Evolutionary conservation across 2,329 filamentous ascomycete genomes (phyloP).

Genomic region (Colletotrichum somersetense): DNA sequence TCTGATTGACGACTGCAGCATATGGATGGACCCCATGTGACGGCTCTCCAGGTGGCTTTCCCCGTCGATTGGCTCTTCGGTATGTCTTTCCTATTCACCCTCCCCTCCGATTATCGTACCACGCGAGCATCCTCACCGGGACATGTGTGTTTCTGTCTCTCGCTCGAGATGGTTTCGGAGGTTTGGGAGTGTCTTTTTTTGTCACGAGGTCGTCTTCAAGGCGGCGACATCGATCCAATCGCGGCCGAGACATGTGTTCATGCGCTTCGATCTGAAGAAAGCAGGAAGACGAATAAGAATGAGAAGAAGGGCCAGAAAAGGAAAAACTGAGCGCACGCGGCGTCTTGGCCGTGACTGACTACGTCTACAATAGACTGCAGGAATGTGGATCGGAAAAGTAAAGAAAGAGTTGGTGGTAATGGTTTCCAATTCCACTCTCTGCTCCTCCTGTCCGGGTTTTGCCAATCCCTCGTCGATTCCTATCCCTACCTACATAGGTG

Average conservation of each 20-base stretch:
- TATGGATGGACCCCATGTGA: constrained; percentile 24
- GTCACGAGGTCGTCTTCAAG: neutral
- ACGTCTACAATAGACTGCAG: neutral
- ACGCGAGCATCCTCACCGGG: neutral
- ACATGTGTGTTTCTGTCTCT: neutral
- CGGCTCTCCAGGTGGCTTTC: neutral
- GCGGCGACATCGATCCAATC: neutral
- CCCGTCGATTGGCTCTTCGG: neutral
- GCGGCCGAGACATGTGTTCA: constrained; percentile 3
- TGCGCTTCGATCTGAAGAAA: neutral
- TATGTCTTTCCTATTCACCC: neutral
- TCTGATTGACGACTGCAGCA: constrained; percentile 34
- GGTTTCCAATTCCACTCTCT: neutral
- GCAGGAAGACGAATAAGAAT: no score
- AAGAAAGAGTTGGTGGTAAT: neutral
- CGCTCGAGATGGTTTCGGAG: neutral
- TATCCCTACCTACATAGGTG: neutral
- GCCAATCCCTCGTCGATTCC: neutral
- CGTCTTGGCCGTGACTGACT: neutral
- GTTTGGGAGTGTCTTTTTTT: neutral
- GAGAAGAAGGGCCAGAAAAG: neutral
- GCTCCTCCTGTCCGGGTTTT: neutral
- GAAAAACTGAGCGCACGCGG: neutral
- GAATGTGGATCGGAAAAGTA: neutral
- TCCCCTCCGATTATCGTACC: neutral